Evolutionary conservation across 2,329 filamentous ascomycete species (phyloP), one percentile per base, ranked within the genome.

Genomic region (Cordyceps tenuipes): DNA sequence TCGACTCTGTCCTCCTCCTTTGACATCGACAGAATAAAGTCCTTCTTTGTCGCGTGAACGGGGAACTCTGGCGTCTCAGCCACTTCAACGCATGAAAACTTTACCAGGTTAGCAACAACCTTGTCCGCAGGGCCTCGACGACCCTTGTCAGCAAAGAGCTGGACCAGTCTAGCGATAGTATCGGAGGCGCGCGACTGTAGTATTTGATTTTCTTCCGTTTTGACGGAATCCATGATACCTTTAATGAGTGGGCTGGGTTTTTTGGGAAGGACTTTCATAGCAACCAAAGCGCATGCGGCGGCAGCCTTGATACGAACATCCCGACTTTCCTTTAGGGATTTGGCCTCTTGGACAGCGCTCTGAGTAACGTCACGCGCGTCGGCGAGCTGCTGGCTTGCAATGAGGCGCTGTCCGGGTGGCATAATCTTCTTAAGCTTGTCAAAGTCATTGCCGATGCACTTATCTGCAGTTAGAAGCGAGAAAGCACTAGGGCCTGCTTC

Each of bases 1-100:
- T 99, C 94, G 65, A 92, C 87, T 49, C 94, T 84, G 68, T 99
- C 94, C 73, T 99, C 94, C 70, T 99, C 94, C 74, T 99, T 99
- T 66, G 93, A 90, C 72, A 99, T 86, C 0, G 94, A 97, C 17
- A 99, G 76, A 60, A 99, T 94, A 15, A 88, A 87, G 64, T 86
- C 85, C 50, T 87, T 89, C 68, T 95, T 87, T 48, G 79, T 72
- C 1, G 88, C 89, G 68, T 97, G 94, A 31, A 89, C 87, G 5
- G 87, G 85, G 71, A 97, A 97, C 68, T 97, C 94, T 0, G 94
- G 94, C 0, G 95, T 99, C 72, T 99, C 95, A 0, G 94, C 93
- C 1, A 95, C 96, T 71, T 99, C 94, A 68, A 97, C 91, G 69
- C 94, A 99, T 64, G 91, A 96, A 74, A 97, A 99, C 70, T 97